These are phyloP conservation scores for Coprinopsis cinerea DNA, from an alignment of 768 basidiomycete genomes.

Conservation along the genomic window DNA sequence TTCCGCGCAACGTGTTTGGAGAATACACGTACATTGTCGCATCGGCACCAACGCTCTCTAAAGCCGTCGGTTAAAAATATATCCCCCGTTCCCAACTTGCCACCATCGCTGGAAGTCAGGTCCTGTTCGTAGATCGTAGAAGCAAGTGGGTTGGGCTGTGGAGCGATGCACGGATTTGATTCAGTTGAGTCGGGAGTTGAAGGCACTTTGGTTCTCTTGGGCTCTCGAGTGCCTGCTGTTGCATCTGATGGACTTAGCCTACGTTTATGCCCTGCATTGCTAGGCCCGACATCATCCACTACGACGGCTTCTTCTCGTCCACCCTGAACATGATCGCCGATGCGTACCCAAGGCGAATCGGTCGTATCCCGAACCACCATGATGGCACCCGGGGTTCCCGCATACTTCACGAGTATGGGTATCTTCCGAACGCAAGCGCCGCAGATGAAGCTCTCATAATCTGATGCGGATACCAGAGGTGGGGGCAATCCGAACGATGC, in stretches of 20 bases:
- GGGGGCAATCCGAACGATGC: conserved; percentile 62
- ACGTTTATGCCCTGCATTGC: conserved; percentile 42
- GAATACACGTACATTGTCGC: conserved; percentile 39
- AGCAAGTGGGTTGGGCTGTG: conserved; percentile 39
- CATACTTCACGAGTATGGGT: conserved; percentile 49
- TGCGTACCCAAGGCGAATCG: conserved; percentile 44
- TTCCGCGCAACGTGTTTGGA: conserved; percentile 1
- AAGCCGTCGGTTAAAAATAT: conserved; percentile 71
- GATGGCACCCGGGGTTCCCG: conserved; percentile 61
- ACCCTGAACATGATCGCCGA: conserved; percentile 28
- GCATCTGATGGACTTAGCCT: conserved; percentile 33
- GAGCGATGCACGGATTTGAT: conserved; percentile 46
- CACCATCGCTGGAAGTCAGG: conserved; percentile 18
- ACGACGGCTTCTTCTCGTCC: conserved; percentile 23
- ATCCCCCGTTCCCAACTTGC: conserved; percentile 55
- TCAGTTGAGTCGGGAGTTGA: conserved; percentile 16
- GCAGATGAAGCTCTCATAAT: conserved; percentile 77
- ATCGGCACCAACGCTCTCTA: conserved; percentile 76
- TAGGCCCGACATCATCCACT: conserved; percentile 20
- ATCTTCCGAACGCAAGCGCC: conserved; percentile 57
- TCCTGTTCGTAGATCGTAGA: conserved; percentile 37
- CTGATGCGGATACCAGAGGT: conserved; percentile 56
- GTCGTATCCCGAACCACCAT: conserved; percentile 56
- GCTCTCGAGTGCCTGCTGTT: conserved; percentile 26
- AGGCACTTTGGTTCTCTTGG: conserved; percentile 30